Evolutionary conservation across 768 basidiomycete species (phyloP), one percentile per base, ranked within the genome.

Genomic region (Suillus discolor): DNA sequence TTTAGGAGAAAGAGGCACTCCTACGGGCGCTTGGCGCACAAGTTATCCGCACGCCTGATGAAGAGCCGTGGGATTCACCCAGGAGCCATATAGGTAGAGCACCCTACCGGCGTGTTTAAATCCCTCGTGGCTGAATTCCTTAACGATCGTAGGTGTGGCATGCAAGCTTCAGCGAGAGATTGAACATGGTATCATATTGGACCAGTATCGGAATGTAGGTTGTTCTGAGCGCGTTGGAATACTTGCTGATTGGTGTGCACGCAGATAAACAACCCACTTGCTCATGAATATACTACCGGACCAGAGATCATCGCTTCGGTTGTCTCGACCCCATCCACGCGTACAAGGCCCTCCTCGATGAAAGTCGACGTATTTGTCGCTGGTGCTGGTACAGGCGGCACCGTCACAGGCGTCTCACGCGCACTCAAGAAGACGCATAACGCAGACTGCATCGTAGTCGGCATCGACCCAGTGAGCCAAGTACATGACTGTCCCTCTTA

Each of bases 381-480:
- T 9, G 89, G 93, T 3, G 93, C 96, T 12, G 97, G 97, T 16
- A 99, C 97, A 2, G 97, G 97, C 16, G 97, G 97, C 13, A 98
- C 97, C 1, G 80, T 99, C 67, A 93, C 93, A n/a, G 97, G 97
- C 2, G 75, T 93, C 57, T 89, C 93, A 20, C 84, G 89, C 18
- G 90, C 90, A 4, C 80, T 97, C 70, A 93, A 92, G 83, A 91
- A 88, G 75, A 80, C 78, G 12, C 91, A 94, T 73, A 96, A 96
- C 71, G 78, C 84, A 34, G 80, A 86, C 4, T 89, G 88, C 70
- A 77, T 88, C 20, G 84, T 97, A 20, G 85, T 99, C n/a, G 96
- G 88, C 6, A 84, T 95, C 47, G 97, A 99, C 79, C 97, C 97
- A 23, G 93, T 96, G 71, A 61, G 91, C 77, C 25, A 47, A 23